A percentile compares a stretch with the other conserved stretches of the same genome.
These are phyloP conservation scores for Teunomyces pallodes DNA, from an alignment of 805 yeast genomes.

Conservation along the genomic window DNA sequence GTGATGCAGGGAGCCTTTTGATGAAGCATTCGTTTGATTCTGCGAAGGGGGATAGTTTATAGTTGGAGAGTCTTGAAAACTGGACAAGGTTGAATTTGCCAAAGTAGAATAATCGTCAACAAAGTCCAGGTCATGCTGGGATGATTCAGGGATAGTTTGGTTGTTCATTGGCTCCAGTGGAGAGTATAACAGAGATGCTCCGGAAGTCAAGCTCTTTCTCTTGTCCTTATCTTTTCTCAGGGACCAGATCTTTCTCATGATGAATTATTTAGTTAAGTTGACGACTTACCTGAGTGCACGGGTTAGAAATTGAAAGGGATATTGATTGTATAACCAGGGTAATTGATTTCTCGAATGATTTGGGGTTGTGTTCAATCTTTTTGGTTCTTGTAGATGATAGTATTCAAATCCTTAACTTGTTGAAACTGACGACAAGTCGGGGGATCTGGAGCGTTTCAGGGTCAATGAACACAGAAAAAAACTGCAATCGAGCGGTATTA, in stretches of 20 bases:
- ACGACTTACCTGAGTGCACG: neutral
- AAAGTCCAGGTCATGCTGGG: conserved; percentile 3
- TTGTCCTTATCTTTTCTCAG: conserved; percentile 26
- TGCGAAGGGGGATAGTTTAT: neutral
- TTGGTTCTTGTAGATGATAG: neutral
- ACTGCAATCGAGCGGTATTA: neutral
- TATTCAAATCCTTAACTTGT: neutral
- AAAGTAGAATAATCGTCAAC: conserved; percentile 11
- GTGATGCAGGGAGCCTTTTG: neutral
- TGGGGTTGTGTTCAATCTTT: neutral
- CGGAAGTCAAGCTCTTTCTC: conserved; percentile 16
- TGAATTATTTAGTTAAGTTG: neutral
- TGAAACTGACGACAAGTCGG: neutral
- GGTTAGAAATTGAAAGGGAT: neutral
- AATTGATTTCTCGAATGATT: neutral
- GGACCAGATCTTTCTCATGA: conserved; percentile 29
- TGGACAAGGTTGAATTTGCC: conserved; percentile 4
- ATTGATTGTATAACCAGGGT: neutral
- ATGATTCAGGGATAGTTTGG: conserved; percentile 4
- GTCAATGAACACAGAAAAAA: neutral
- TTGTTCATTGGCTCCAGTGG: conserved; percentile 8
- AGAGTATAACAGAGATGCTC: neutral
- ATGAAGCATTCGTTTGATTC: neutral
- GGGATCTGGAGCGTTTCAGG: neutral
- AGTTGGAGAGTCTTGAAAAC: conserved; percentile 4